Evolutionary conservation across 352 stramenopile species (phyloP), one percentile per base, ranked within the genome.

Genomic region (Globisporangium emineosum): DNA sequence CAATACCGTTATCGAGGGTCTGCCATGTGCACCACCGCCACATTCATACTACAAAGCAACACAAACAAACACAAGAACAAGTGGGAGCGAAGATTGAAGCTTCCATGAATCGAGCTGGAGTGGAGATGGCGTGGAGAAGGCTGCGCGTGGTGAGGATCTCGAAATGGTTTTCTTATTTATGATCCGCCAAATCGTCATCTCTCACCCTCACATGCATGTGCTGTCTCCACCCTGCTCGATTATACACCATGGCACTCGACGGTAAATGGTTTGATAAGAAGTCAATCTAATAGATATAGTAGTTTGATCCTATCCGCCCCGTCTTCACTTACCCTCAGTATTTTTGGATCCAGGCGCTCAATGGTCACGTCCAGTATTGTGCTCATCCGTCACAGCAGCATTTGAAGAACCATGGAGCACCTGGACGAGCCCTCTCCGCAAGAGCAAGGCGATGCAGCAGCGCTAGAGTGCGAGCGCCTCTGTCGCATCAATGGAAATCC

Each of bases 401-500:
- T 23, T 10, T 19, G 7, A 23, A 10, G 55, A 1, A 23, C 2
- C 10, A 82, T 82, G 67, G 67, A 85, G 15, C 29, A 62, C 21
- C 62, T 72, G 12, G 69, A 75, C 3, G 23, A 66, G 5, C 58
- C 53, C 12, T 71, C 72, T 9, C 58, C 63, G 0, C 62, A 76
- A 32, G 70, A 85, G 42, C 63, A 66, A 32, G 72, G 60, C 1
- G 47, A 65, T 32, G 70, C 70, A 0, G 64, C 65, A 23, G 67
- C 59, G 47, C 59, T 69, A 1, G 75, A 88, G 61, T 78, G 69
- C 61, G 40, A 70, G 25, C 69, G 78, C 4, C 71, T 84, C 21
- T 64, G 60, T 13, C 67, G 55, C 37, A 70, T 67, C 2, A 89
- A 89, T 29, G 79, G 70, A 12, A 76, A 77, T 45, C 63, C 76